phyloP scores from a whole-genome alignment of 1,284 basidiomycete genomes.

The Fomitopsis betulina region DNA sequence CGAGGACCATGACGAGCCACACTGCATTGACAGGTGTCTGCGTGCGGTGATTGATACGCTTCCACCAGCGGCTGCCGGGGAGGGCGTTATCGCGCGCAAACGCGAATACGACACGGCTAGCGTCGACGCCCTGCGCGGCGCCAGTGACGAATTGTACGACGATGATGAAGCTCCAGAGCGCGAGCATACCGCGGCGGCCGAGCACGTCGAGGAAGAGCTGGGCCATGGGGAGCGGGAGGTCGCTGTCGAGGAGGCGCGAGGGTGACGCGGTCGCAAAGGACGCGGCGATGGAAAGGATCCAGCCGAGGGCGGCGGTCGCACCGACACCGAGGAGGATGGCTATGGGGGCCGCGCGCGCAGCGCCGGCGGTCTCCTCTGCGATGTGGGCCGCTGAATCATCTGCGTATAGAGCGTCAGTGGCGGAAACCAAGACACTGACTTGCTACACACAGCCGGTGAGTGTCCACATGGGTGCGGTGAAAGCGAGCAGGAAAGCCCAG shows the following conservation, averaged over 20 bases:
- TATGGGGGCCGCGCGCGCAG: constrained; percentile 64
- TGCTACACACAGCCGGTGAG: constrained; percentile 62
- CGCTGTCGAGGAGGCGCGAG: constrained; percentile 41
- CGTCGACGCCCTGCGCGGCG: constrained; percentile 71
- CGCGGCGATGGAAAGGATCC: constrained; percentile 57
- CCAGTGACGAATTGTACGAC: constrained; percentile 70
- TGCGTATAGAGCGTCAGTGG: constrained; percentile 19
- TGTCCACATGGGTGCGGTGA: constrained; percentile 78
- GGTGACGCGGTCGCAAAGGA: constrained; percentile 62
- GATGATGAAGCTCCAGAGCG: constrained; percentile 67
- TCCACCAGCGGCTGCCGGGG: constrained; percentile 67
- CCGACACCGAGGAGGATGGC: constrained; percentile 68
- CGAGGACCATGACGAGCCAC: constrained; percentile 62
- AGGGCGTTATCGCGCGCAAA: constrained; percentile 72
- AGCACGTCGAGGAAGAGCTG: constrained; percentile 63
- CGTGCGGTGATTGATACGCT: constrained; percentile 49
- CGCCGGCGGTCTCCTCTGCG: constrained; percentile 67
- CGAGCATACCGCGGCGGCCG: constrained; percentile 66
- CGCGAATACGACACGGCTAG: constrained; percentile 70
- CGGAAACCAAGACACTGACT: no score
- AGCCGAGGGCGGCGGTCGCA: constrained; percentile 58
- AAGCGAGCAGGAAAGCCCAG: constrained; percentile 71
- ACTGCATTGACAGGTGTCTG: constrained; percentile 71
- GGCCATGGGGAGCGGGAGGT: constrained; percentile 64
- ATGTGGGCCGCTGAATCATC: constrained; percentile 80